Percentiles rank a stretch among this genome's conserved stretches.
phyloP scores from a whole-genome alignment of 106 monocot genomes.

The Allium cepa region DNA sequence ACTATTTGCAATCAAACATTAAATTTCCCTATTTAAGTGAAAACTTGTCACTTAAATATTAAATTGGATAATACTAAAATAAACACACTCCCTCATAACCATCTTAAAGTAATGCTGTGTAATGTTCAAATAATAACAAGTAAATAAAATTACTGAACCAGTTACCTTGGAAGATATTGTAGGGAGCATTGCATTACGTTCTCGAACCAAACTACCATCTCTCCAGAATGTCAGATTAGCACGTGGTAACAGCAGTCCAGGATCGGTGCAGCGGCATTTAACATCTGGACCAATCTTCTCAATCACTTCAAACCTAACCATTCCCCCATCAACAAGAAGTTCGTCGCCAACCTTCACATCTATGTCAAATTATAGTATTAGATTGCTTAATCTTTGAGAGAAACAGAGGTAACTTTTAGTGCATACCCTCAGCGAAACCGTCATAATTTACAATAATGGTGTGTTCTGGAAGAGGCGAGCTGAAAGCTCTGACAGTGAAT shows the following conservation, averaged over 20 bases:
- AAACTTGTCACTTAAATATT: no score
- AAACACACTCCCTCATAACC: no score
- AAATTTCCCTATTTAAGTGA: no score
- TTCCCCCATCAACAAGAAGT: constrained; percentile 98
- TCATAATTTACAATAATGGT: constrained; percentile 92
- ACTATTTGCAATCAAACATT: no score
- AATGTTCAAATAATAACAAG: not conserved
- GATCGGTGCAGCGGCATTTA: constrained; percentile 79
- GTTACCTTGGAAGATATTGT: constrained; percentile 96
- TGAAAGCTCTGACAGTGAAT: constrained; percentile 81
- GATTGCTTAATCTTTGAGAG: not conserved
- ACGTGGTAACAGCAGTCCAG: constrained; percentile 51
- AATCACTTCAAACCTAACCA: constrained; percentile 97
- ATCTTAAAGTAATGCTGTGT: no score
- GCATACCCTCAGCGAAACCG: constrained; percentile 92
- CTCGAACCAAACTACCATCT: constrained; percentile 86
- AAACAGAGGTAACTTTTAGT: not conserved
- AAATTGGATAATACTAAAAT: no score
- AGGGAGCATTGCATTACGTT: constrained; percentile 97
- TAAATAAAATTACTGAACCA: not conserved
- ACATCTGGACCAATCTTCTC: constrained; percentile 98
- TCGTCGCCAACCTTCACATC: constrained; percentile 96
- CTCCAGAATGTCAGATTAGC: constrained; percentile 68
- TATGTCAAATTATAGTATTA: constrained; percentile 14
- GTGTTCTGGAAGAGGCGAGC: constrained; percentile 66